Base-by-base conservation (phyloP, 305 asterid species). In the Fraxinus sp. region DNA sequence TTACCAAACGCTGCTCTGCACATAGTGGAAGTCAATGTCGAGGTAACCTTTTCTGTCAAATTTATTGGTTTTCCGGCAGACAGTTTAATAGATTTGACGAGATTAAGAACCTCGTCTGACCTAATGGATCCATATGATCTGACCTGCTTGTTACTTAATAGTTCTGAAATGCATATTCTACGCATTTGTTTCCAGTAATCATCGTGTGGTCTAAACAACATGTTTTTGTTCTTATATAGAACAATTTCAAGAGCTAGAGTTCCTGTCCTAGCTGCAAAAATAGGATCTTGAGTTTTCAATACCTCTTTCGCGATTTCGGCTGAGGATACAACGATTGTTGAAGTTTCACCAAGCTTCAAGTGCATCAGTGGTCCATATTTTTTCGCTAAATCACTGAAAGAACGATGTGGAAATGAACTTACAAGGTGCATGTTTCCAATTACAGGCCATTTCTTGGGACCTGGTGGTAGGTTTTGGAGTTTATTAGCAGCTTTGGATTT, bases 381-480 rank as follows among this genome's bases (percentile, higher is more conserved):
- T 28, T 81, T 83, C 36, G 91, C 68, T 10, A 88, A 64, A 35
- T 86, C 81, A n/a, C 82, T 37, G 37, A 89, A 77, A 10, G 85
- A 66, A 0, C 81, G 85, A 62, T 87, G 89, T 2, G 92, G 86
- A 1, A 79, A 77, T 0, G 80, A 14, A 7, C 87, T 77, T 3
- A 83, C 8, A 55, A 75, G 85, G 72, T 87, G 90, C 24, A 85
- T 75, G 66, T 84, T 70, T 36, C 92, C 92, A 14, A 86, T 80
- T 6, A 89, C n/a, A 7, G 92, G 91, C 0, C 86, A 83, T 32
- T 46, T 78, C 46, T 78, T 84, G 0, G 92, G 91, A 30, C 92
- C 91, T n/a, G 92, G 92, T 1, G 91, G 91, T 55, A 84, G n/a
- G 5, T 59, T 43, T 37, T 0, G 81, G 64, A 14, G 41, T 10